Evolutionary conservation across 495 filamentous ascomycete genomes (phyloP), one percentile per base, ranked within the genome.

Genomic region (Rusavskia elegans): DNA sequence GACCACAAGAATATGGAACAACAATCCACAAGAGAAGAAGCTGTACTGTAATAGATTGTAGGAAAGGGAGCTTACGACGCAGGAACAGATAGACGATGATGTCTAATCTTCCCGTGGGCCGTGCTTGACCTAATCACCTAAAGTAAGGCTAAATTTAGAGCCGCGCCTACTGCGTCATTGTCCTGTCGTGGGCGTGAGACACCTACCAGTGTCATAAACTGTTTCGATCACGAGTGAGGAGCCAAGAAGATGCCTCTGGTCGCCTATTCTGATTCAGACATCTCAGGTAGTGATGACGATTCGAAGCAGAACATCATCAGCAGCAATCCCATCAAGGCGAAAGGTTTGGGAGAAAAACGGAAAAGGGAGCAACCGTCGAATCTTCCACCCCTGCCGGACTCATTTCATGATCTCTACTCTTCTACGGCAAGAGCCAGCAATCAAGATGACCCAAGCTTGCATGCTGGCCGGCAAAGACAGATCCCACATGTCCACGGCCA

Each of bases 341-440:
- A 42, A 32, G 44, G 38, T 35, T 50, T 57, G 50, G 71, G 69
- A 27, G 7, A 3, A 3, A 27, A 27, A 59, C 59, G 66, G 48
- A 73, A 68, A 48, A 55, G 58, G 21, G 46, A 52, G 29, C 38
- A 41, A 49, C 5, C 40, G 17, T 42, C 61, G 16, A 29, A 39
- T 19, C 78, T 95, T 0, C 92, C 92, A n/a, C 84, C 89, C 5
- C 71, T 97, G 13, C 87, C 92, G 14, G 61, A 81, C 17, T 66
- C 77, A 42, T 97, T 98, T 66, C 83, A 89, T 66, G 84, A 95
- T 63, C 74, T 95, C 53, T 96, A 97, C 70, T 83, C 88, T n/a
- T 82, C 81, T 5, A 76, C 56, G 8, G 35, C 55, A 10, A 53
- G 60, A 45, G 68, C 82, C 50, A 85, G 84, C 63, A 82, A 80